Evolutionary conservation across 495 filamentous ascomycete genomes (phyloP), one percentile per base, ranked within the genome.

Genomic region (Rostrohypoxylon terebratum): DNA sequence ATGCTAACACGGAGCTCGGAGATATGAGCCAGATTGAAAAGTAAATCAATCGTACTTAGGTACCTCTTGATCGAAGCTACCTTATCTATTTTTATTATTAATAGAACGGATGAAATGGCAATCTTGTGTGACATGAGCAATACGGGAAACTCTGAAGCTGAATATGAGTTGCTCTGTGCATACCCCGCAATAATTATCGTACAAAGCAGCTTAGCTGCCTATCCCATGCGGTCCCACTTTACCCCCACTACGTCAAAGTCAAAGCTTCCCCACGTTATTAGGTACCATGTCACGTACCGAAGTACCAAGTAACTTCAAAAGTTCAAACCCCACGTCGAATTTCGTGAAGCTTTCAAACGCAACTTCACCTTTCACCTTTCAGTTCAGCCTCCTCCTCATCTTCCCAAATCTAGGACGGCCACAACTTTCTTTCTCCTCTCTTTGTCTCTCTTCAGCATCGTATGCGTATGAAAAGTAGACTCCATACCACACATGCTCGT

Each of bases 201-300:
- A 31, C 21, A 53, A 53, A 31, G 48, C 11, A 53, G 28, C 28
- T 28, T 31, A 14, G 11, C 23, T 53, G 23, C 20, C 48, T 34
- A 36, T 31, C 53, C 53, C n/a, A n/a, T n/a, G n/a, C n/a, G n/a
- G n/a, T n/a, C n/a, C n/a, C 53, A 18, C 11, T 20, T 5, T 20
- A 8, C 58, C 59, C 59, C 61, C 31, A 38, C 48, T 23, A 34
- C 11, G 34, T 28, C 61, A 21, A 31, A 64, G 34, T 28, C 61
- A 21, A 31, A 64, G 61, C 61, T 64, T 55, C 61, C 61, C 61
- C 61, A 64, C 61, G 48, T 63, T 25, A 20, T n/a, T n/a, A n/a
- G n/a, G n/a, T n/a, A n/a, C n/a, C n/a, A n/a, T 20, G 28, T 40
- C 48, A 63, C 20, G 11, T 44, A 53, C 20, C 47, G 50, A 21